Conservation (phyloP, 306 rosid species). For the Elaeagnus macrophylla region DNA sequence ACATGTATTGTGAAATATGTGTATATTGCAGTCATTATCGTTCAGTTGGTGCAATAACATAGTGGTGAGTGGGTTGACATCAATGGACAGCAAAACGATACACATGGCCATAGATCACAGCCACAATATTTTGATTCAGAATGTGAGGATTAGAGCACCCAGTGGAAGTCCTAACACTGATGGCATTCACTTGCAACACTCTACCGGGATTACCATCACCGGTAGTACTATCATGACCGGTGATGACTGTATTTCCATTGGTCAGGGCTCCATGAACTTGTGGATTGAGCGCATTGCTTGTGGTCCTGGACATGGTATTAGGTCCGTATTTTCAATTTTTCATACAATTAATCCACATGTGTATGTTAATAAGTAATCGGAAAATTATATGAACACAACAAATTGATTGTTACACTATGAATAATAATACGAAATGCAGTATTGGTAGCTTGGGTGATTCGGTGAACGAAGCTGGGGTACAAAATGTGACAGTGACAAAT, state of each 20-base stretch:
- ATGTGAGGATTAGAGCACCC: conserved; percentile 23
- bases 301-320: conserved; percentile 63
- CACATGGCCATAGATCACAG: conserved; percentile 42
- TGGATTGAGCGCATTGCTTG: conserved; percentile 47
- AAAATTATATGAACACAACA: no score
- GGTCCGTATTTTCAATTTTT: conserved; percentile 19
- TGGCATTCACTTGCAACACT: conserved; percentile 53
- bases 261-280: conserved; percentile 43
- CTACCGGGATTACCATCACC: conserved; percentile 36
- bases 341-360: no score
- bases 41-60: conserved; percentile 36
- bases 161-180: conserved; percentile 57
- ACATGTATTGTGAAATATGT: no score
- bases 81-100: conserved; percentile 42
- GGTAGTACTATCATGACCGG: conserved; percentile 39
- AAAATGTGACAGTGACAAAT: conserved; percentile 42
- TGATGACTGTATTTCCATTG: conserved; percentile 53
- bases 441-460: conserved; percentile 50
- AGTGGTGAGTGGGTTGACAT: conserved; percentile 23
- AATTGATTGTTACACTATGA: no score
- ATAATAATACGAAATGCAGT: no score
- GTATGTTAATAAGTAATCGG: no score
- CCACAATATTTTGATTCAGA: conserved; percentile 27
- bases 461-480: conserved; percentile 38
- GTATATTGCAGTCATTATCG: conserved; percentile 27